Evolutionary conservation across 2,329 filamentous ascomycete genomes (phyloP).

Genomic region (Colletotrichum simmondsii): DNA sequence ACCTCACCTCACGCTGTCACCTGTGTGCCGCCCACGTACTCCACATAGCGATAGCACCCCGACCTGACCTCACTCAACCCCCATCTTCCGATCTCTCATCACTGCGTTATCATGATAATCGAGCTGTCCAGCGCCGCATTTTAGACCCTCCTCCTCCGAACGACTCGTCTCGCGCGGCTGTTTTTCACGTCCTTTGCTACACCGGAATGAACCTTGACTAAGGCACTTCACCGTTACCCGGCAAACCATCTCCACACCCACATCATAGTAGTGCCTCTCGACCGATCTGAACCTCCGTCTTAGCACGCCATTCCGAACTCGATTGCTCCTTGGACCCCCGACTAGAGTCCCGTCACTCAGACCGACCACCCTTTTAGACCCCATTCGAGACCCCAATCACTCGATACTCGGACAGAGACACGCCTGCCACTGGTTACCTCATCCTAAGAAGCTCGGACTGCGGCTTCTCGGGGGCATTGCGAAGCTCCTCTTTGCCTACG

Average conservation of each 20-base stretch:
- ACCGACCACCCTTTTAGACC: not conserved
- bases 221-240: not conserved
- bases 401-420: not conserved
- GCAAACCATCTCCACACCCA: constrained; percentile 4
- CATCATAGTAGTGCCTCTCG: constrained; percentile 26
- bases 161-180: constrained; percentile 7
- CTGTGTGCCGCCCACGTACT: constrained; percentile 15
- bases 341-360: constrained; percentile 6
- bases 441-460: constrained; percentile 21
- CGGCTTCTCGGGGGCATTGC: constrained; percentile 28
- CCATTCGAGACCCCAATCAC: not conserved
- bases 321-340: constrained; percentile 22
- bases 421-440: not conserved
- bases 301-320: constrained; percentile 28
- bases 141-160: constrained; percentile 8
- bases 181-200: not conserved
- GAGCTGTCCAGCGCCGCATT: constrained; percentile 15
- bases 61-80: constrained; percentile 26
- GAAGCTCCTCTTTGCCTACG: constrained; percentile 25
- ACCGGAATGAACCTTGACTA: constrained; percentile 18
- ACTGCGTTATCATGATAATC: constrained; percentile 32
- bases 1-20: not conserved
- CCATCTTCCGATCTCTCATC: constrained; percentile 29
- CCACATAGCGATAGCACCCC: constrained; percentile 29
- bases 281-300: constrained; percentile 10